phyloP scores from a whole-genome alignment of 1,139 yeast species.

The Sugiyamaella castrensis region DNA sequence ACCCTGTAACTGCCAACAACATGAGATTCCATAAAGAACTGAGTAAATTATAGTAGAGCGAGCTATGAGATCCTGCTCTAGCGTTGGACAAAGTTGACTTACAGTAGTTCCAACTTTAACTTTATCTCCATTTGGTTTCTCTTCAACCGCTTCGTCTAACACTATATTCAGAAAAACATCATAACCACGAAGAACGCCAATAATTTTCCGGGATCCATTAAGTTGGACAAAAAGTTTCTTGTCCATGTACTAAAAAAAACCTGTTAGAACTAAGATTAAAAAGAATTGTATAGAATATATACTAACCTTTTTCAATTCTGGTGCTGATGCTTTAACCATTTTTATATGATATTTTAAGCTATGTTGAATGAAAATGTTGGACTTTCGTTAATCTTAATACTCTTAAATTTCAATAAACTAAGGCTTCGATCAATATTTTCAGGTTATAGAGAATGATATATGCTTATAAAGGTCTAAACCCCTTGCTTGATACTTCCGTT shows the following conservation, averaged over 20 bases:
- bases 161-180: constrained; percentile 77
- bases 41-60: too few species aligned
- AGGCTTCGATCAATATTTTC: too few species aligned
- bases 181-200: constrained; percentile 74
- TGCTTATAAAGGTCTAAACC: too few species aligned
- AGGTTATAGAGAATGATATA: too few species aligned
- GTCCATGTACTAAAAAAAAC: constrained; percentile 56
- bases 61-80: too few species aligned
- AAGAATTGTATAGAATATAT: not conserved
- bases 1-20: too few species aligned
- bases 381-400: too few species aligned
- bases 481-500: too few species aligned
- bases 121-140: constrained; percentile 48
- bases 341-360: not conserved
- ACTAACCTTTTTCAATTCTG: constrained; percentile 55
- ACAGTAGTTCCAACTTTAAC: constrained; percentile 53
- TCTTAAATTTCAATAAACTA: too few species aligned
- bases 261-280: not conserved
- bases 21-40: too few species aligned
- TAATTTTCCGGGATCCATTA: constrained; percentile 69
- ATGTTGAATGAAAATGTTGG: too few species aligned
- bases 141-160: constrained; percentile 70
- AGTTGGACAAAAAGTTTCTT: constrained; percentile 66
- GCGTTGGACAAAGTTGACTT: constrained; percentile 33
- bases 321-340: constrained; percentile 49